Evolutionary conservation across 805 yeast species (phyloP).

Genomic region (Hanseniaspora singularis): DNA sequence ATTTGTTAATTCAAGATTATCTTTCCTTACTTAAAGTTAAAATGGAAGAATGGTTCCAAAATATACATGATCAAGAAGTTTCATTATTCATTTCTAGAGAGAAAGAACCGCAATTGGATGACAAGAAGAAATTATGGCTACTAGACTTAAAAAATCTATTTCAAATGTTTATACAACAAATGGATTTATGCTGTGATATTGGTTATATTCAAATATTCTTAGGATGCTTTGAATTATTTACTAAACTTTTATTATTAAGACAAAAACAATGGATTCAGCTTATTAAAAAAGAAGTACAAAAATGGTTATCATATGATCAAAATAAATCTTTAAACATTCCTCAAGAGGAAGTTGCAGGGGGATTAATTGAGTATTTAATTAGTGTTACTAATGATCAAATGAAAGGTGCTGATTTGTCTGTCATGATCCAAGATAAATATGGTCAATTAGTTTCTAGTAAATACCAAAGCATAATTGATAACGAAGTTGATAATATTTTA

Average conservation of each 20-base stretch:
- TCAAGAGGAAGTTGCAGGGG: slow-evolving; percentile 63
- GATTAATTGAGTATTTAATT: slow-evolving; percentile 65
- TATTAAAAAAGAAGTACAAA: slow-evolving; percentile 42
- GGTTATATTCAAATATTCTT: slow-evolving; percentile 68
- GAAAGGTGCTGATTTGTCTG: slow-evolving; percentile 55
- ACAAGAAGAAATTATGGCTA: slow-evolving; percentile 51
- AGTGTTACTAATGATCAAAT: slow-evolving; percentile 80
- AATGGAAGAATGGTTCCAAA: slow-evolving; percentile 75
- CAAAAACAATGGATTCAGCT: slow-evolving; percentile 50
- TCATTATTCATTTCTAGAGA: slow-evolving; percentile 50
- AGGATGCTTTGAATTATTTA: slow-evolving; percentile 66
- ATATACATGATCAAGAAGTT: slow-evolving; percentile 54
- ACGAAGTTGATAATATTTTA: slow-evolving; percentile 48
- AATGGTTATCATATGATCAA: slow-evolving; percentile 28
- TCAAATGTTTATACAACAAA: slow-evolving; percentile 78
- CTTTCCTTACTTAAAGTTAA: slow-evolving; percentile 55
- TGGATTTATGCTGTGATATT: slow-evolving; percentile 75
- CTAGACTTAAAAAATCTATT: slow-evolving; percentile 71
- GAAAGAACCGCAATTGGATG: slow-evolving; percentile 62
- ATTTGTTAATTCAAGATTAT: slow-evolving; percentile 65
- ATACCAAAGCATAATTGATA: slow-evolving; percentile 48
- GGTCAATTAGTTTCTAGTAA: slow-evolving; percentile 53
- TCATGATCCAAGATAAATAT: slow-evolving; percentile 55
- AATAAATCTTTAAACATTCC: slow-evolving; percentile 26
- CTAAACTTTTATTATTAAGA: slow-evolving; percentile 45